Evolutionary conservation across 2,329 filamentous ascomycete species (phyloP).

Genomic region (Ophiostoma sp.): DNA sequence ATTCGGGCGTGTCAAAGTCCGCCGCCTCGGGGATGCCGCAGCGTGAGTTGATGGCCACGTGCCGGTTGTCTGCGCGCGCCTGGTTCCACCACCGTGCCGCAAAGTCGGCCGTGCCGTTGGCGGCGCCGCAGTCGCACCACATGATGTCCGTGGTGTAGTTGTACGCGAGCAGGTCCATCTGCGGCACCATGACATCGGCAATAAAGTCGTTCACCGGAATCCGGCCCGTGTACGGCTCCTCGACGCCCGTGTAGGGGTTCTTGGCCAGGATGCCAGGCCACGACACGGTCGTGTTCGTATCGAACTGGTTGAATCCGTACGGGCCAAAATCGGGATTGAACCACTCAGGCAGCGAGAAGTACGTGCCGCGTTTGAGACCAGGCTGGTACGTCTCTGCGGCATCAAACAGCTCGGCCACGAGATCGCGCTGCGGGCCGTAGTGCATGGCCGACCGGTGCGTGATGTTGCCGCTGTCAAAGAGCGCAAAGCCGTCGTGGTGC

Average conservation of each 20-base stretch:
- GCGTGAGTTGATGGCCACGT: slow-evolving; percentile 46
- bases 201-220: slow-evolving; percentile 40
- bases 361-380: slow-evolving; percentile 40
- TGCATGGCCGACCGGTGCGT: slow-evolving; percentile 39
- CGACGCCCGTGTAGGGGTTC: slow-evolving; percentile 41
- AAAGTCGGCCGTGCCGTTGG: slow-evolving; percentile 40
- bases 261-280: slow-evolving; percentile 36
- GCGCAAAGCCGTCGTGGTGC: slow-evolving; percentile 44
- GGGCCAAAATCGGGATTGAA: slow-evolving; percentile 43
- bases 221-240: slow-evolving; percentile 41
- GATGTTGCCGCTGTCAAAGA: slow-evolving; percentile 37
- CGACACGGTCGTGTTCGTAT: not conserved
- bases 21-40: slow-evolving; percentile 44
- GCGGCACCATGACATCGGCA: slow-evolving; percentile 40
- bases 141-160: slow-evolving; percentile 43
- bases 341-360: slow-evolving; percentile 47
- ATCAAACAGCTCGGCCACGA: slow-evolving; percentile 41
- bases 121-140: slow-evolving; percentile 45
- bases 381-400: slow-evolving; percentile 40
- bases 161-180: slow-evolving; percentile 41
- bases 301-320: slow-evolving; percentile 38
- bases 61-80: slow-evolving; percentile 26
- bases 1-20: slow-evolving; percentile 59
- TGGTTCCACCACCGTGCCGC: slow-evolving; percentile 40
- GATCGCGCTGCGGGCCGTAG: slow-evolving; percentile 39